Evolutionary conservation across 148 eudicot species (phyloP).

Genomic region (Fagopyrum tataricum): DNA sequence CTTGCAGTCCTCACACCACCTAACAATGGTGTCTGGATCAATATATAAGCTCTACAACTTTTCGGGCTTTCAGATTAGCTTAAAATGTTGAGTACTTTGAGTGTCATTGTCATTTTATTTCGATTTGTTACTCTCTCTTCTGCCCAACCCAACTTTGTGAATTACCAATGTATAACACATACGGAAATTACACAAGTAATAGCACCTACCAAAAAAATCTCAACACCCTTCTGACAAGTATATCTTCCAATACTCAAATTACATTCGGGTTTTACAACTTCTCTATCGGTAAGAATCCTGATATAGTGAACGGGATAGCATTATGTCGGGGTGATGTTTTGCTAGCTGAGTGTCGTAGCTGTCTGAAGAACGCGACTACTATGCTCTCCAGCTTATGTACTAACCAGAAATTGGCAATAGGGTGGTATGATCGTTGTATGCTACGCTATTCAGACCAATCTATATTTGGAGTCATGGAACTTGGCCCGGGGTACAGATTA

Average conservation of each 20-base stretch:
- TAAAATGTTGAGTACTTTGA: conserved; percentile 1
- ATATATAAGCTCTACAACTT: too few relatives aligned
- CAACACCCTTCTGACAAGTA: conserved; percentile 10
- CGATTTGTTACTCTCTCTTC: not conserved
- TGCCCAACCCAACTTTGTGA: not conserved
- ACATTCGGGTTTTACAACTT: conserved; percentile 16
- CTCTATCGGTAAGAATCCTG: not conserved
- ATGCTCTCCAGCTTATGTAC: conserved; percentile 17
- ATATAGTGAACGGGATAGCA: conserved; percentile 13
- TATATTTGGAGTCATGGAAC: conserved; percentile 12
- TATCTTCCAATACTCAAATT: conserved; percentile 11
- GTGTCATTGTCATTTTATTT: not conserved
- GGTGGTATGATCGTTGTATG: conserved; percentile 26
- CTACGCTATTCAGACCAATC: conserved; percentile 20
- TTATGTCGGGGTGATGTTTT: conserved; percentile 24
- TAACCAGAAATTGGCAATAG: conserved; percentile 23
- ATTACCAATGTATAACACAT: not conserved
- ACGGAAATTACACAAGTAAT: conserved; percentile 12
- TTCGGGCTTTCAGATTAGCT: not conserved
- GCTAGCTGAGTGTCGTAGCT: conserved; percentile 15
- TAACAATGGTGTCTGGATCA: too few relatives aligned
- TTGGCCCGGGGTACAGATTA: not conserved
- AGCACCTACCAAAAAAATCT: conserved; percentile 17
- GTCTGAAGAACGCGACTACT: conserved; percentile 14
- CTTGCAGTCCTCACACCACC: too few relatives aligned